Evolutionary conservation across 2,329 filamentous ascomycete genomes (phyloP), one percentile per base, ranked within the genome.

Genomic region (Trichoderma harzianum): DNA sequence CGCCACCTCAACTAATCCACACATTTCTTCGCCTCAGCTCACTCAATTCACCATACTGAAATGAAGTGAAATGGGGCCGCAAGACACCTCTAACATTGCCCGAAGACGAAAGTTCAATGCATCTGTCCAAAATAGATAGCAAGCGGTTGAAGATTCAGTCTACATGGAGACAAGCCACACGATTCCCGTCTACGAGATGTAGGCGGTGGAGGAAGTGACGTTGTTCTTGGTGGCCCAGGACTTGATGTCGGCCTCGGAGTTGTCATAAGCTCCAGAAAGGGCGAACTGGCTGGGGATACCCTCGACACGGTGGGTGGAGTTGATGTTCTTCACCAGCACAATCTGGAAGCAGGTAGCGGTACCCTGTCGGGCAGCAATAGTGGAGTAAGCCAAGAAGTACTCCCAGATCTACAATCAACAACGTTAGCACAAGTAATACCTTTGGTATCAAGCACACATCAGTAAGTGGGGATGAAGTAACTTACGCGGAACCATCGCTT

Each of bases 401-500:
- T 97, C 93, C 94, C 94, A 97, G 82, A 97, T 97, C 90, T 93
- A 75, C 26, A 43, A 7, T 14, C n/a, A 26, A 14, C 21, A 61
- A 36, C 12, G 39, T 74, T 71, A 67, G 65, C 26, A 30, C 24
- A 36, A 7, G 11, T 3, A n/a, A 69, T 32, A 4, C 10, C 39
- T 7, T 7, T 28, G 7, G 5, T 6, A 21, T 14, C 36, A 6
- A 26, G 8, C n/a, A 34, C 5, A 3, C 6, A 30, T 21, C 3
- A 26, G 21, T 21, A 24, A 3, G 6, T 28, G n/a, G 34, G 39
- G 24, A 53, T 39, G 8, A 53, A 26, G 60, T n/a, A 69, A 75
- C 92, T 86, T 88, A 95, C 93, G 82, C 95, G 91, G 89, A 93
- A 99, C 96, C 96, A 99, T 80, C 93, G 88, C 80, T 92, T 91